Conservation (phyloP, 2,329 filamentous ascomycete genomes). For the Hypoxylon rubiginosum region DNA sequence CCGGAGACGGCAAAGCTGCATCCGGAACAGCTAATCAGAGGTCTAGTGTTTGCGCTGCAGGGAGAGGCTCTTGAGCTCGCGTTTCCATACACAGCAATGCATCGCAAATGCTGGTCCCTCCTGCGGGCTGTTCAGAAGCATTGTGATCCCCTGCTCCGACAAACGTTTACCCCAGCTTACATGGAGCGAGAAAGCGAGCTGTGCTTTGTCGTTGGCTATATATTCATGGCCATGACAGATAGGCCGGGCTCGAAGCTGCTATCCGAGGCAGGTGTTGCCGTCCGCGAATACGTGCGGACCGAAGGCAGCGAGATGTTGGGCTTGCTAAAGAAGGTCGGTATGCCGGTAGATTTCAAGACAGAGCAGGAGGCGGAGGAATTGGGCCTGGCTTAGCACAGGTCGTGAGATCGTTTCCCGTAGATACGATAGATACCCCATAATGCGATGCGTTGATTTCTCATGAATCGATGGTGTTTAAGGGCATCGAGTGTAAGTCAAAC, state of each 20-base stretch:
- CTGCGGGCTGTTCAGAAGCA: constrained; percentile 52
- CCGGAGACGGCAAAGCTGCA: constrained; percentile 25
- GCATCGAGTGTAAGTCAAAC: too few relatives aligned
- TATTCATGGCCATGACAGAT: constrained; percentile 52
- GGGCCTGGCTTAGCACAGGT: too few relatives aligned
- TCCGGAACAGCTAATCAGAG: constrained; percentile 49
- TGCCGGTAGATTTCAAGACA: neutral
- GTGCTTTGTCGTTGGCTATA: constrained; percentile 57
- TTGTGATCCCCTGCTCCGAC: constrained; percentile 50
- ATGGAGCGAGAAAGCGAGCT: constrained; percentile 57
- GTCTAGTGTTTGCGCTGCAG: constrained; percentile 53
- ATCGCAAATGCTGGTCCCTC: constrained; percentile 57
- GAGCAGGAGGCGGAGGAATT: neutral
- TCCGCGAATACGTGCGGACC: neutral
- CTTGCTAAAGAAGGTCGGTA: neutral
- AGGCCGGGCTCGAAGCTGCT: neutral
- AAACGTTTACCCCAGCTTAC: constrained; percentile 54
- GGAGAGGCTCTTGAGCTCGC: constrained; percentile 54
- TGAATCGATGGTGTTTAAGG: too few relatives aligned
- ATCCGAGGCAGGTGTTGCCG: neutral
- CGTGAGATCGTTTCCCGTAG: too few relatives aligned
- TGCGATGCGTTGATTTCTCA: too few relatives aligned
- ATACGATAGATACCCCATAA: too few relatives aligned
- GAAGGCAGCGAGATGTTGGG: neutral
- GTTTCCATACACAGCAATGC: constrained; percentile 59